Base-by-base conservation (phyloP, 768 basidiomycete species). In the Terana coerulea region DNA sequence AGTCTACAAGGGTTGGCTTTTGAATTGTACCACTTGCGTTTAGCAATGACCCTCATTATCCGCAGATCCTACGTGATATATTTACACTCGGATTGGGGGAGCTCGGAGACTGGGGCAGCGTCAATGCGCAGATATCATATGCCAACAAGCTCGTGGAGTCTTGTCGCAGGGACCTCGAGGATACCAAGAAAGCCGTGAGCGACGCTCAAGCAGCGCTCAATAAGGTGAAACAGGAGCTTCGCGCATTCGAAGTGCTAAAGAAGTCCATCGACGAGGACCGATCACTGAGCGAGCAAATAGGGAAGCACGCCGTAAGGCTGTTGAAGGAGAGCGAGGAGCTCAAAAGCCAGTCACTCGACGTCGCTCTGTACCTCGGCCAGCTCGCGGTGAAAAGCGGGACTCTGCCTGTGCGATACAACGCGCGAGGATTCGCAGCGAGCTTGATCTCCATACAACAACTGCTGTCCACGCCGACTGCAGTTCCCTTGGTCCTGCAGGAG, bases 131-230 rank as follows among this genome's bases (percentile, higher is more conserved):
- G 17, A 25, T 44, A n/a, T 5, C 9, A 5, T 44, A 44, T 25
- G 42, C 42, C 25, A 26, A 44, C 19, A 44, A 44, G 24, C 42
- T 44, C 42, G 24, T 44, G 9, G 42, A 44, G 19, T 44, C 42
- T 9, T 22, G 19, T 17, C 19, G 24, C 11, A n/a, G 42, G 7
- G 11, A 22, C 19, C 42, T 44, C 5, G 17, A 44, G 42, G 12
- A 21, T 8, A 26, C 7, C 26, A n/a, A 26, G 17, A 25, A 44
- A 12, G 42, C n/a, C 25, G 11, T 44, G 10, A n/a, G 25, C 9
- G 19, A 14, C 10, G 42, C 42, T 9, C 19, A 44, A 12, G 11
- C 14, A 10, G 42, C 42, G 26, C 19, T 44, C 14, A 9, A 44
- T n/a, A 5, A 26, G 10, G 25, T 44, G 5, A 44, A 44, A 14